These are phyloP conservation scores for Colletotrichum sp. DNA, from an alignment of 2,329 filamentous ascomycete species.

Conservation along the genomic window DNA sequence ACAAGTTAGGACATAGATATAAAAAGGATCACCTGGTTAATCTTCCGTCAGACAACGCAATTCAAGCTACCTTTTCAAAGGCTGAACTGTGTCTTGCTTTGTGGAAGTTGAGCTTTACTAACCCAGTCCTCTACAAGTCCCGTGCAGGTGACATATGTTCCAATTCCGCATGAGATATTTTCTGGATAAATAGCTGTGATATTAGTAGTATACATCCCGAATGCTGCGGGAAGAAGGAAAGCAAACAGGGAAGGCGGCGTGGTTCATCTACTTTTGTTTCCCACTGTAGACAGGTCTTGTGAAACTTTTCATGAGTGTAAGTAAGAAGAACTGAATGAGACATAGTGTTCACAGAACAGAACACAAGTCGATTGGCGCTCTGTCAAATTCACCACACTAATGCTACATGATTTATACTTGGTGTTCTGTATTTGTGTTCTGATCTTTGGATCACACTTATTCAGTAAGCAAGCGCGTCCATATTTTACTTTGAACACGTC, in stretches of 20 bases:
- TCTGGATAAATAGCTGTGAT: too few species aligned
- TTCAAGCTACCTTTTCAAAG: not conserved
- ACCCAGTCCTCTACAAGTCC: not conserved
- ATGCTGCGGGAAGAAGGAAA: not conserved
- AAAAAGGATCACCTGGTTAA: too few species aligned
- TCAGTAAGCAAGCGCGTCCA: not conserved
- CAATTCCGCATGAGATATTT: too few species aligned
- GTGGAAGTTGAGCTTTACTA: not conserved
- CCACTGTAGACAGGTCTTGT: too few species aligned
- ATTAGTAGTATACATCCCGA: not conserved
- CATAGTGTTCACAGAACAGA: not conserved
- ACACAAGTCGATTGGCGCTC: too few species aligned
- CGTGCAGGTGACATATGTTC: not conserved
- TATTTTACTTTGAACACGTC: not conserved
- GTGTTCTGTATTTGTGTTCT: too few species aligned
- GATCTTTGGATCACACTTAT: too few species aligned
- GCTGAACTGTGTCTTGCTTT: not conserved
- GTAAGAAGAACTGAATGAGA: not conserved
- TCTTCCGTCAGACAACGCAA: fast-evolving
- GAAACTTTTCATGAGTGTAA: not conserved
- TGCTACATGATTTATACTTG: not conserved
- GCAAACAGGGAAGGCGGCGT: not conserved
- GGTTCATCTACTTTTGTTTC: not conserved
- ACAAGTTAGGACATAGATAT: too few species aligned
- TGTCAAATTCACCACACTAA: too few species aligned